phyloP scores from a whole-genome alignment of 2,329 filamentous ascomycete genomes.

The Blumeriella jaapii region DNA sequence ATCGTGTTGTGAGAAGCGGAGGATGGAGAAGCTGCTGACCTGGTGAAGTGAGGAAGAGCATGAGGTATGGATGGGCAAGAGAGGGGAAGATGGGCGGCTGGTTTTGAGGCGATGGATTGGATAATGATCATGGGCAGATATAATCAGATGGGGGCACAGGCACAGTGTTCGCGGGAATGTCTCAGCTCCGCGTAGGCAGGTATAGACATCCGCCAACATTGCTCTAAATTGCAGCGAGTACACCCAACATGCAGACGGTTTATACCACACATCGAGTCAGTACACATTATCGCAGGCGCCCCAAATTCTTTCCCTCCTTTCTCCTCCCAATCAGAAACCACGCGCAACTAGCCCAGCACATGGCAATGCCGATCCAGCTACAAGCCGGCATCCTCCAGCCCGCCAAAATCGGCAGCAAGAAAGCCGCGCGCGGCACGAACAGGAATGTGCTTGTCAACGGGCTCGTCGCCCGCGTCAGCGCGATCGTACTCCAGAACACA shows the following conservation, averaged over 20 bases:
- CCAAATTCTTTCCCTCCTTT: constrained; percentile 28
- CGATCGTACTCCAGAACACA: constrained; percentile 36
- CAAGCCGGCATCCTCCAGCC: constrained; percentile 37
- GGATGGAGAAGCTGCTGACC: too few relatives aligned
- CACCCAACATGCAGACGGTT: not conserved
- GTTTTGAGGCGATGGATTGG: too few relatives aligned
- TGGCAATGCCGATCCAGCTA: constrained; percentile 38
- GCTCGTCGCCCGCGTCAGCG: constrained; percentile 38
- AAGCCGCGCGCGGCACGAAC: constrained; percentile 36
- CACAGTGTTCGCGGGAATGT: too few relatives aligned
- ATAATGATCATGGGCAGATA: too few relatives aligned
- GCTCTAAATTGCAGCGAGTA: not conserved
- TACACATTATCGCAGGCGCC: constrained; percentile 15
- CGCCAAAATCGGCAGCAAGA: constrained; percentile 36
- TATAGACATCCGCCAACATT: too few relatives aligned
- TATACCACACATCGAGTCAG: not conserved
- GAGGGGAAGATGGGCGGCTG: too few relatives aligned
- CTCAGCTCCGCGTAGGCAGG: too few relatives aligned
- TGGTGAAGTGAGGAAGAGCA: too few relatives aligned
- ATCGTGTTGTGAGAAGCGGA: too few relatives aligned
- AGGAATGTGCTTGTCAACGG: constrained; percentile 39
- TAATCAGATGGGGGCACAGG: too few relatives aligned
- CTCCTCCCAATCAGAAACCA: constrained; percentile 36
- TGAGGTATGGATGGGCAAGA: too few relatives aligned
- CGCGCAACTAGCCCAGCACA: constrained; percentile 37